Evolutionary conservation across 2,329 filamentous ascomycete genomes (phyloP), one percentile per base, ranked within the genome.

Genomic region (Arthrobotrys entomopaga): DNA sequence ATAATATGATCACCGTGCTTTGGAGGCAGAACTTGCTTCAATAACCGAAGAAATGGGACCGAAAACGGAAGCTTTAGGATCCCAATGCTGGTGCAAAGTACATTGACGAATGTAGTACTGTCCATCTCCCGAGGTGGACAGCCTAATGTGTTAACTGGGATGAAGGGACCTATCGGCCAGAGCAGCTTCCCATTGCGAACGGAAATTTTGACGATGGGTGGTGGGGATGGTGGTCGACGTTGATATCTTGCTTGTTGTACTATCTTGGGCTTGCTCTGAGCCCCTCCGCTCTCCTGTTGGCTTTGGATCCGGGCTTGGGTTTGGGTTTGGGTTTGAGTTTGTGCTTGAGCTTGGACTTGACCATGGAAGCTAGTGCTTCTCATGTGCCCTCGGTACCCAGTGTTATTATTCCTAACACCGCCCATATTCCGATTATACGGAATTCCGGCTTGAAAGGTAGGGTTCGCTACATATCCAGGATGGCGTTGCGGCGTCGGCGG

Each of bases 161-260:
- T 61, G 20, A 73, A 73, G 5, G 69, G 61, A 10, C 69, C 69
- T 46, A 73, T 58, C 53, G 69, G 69, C 69, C 69, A 73, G 29
- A 73, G 69, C 8, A 73, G 29, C 20, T 34, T 61, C n/a, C 34
- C 52, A 20, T 73, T 22, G 2, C 63, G 61, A 22, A 66, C 52
- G 20, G 54, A 61, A 20, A 61, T 15, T n/a, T 63, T 73, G 15
- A 73, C 69, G 19, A 73, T 72, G 6, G 60, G 67, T 7, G 67
- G 60, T n/a, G 69, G 69, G 16, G 69, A 66, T 6, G 69, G 61
- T 13, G 69, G 40, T 6, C 61, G 38, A 5, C 52, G 69, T 58
- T 56, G 52, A 15, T 73, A 73, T 56, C 57, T 65, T 29, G 59
- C 49, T 7, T 48, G 43, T 49, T 73, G 69, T 8, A 53, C 19